Conservation (phyloP, 495 filamentous ascomycete genomes). For the Penicillium canariense region DNA sequence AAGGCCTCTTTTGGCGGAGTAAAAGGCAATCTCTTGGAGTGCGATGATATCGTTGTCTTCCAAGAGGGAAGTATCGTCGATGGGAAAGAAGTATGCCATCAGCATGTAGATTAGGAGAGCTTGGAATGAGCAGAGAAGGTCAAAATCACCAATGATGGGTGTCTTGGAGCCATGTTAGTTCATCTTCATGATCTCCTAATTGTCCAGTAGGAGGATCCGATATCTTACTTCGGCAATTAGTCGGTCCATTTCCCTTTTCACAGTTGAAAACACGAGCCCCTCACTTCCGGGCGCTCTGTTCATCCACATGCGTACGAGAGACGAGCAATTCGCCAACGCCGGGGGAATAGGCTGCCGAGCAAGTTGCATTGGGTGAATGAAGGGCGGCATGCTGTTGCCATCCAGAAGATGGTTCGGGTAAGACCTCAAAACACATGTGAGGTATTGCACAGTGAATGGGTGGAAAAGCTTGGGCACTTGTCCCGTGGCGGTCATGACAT, state of each 20-base stretch:
- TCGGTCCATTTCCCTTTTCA: slow-evolving; percentile 40
- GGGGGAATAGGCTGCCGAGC: slow-evolving; percentile 5
- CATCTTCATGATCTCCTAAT: background rate
- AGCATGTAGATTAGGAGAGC: slow-evolving; percentile 49
- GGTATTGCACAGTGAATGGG: slow-evolving; percentile 32
- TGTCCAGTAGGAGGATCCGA: background rate
- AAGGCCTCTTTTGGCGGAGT: slow-evolving; percentile 37
- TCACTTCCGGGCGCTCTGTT: slow-evolving; percentile 40
- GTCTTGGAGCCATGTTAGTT: slow-evolving; percentile 4
- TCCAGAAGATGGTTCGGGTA: slow-evolving; percentile 31
- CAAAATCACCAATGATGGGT: slow-evolving; percentile 22
- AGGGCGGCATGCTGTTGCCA: slow-evolving; percentile 32
- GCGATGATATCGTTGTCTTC: slow-evolving; percentile 39
- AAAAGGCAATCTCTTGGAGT: slow-evolving; percentile 47
- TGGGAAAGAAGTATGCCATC: slow-evolving; percentile 39
- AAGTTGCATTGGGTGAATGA: slow-evolving; percentile 40
- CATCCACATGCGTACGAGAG: slow-evolving; percentile 44
- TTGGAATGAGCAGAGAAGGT: slow-evolving; percentile 43
- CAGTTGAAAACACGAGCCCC: slow-evolving; percentile 25
- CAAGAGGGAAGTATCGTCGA: slow-evolving; percentile 12
- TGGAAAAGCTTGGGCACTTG: slow-evolving; percentile 38
- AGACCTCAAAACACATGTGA: slow-evolving; percentile 38
- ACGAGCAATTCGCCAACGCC: slow-evolving; percentile 42
- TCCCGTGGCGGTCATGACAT: slow-evolving; percentile 31
- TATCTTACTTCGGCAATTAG: slow-evolving; percentile 19